phyloP scores from a whole-genome alignment of 2,329 filamentous ascomycete species.

The Monosporascus sp. region DNA sequence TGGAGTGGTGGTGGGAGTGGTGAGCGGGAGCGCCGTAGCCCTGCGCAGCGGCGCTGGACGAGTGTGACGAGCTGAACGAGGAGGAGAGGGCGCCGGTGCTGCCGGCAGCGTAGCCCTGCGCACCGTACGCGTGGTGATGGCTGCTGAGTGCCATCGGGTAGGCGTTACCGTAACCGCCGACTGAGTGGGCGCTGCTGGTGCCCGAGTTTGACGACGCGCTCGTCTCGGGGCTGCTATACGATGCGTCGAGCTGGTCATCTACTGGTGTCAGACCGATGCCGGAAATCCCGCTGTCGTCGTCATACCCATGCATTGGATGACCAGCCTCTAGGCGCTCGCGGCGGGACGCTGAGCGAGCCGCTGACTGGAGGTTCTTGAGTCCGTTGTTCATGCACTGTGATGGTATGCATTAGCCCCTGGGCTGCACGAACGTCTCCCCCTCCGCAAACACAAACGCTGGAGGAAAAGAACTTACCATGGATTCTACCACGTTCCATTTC shows the following conservation, averaged over 20 bases:
- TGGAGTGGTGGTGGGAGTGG: slow-evolving; percentile 25
- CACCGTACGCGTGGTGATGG: slow-evolving; percentile 22
- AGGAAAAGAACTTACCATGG: slow-evolving; percentile 43
- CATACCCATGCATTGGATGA: slow-evolving; percentile 42
- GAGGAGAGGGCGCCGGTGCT: slow-evolving; percentile 23
- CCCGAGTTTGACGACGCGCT: slow-evolving; percentile 39
- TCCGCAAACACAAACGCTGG: no score
- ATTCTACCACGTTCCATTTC: slow-evolving; percentile 68
- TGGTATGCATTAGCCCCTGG: no score
- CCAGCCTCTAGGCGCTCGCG: slow-evolving; percentile 56
- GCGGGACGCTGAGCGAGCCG: slow-evolving; percentile 59
- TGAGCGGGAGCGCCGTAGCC: slow-evolving; percentile 28
- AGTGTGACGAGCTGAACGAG: slow-evolving; percentile 51
- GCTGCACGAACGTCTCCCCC: no score
- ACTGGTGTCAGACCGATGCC: slow-evolving; percentile 53
- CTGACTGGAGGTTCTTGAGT: slow-evolving; percentile 72
- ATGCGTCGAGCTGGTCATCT: slow-evolving; percentile 50
- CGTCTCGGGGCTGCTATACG: slow-evolving; percentile 51
- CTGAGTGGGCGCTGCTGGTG: slow-evolving; percentile 19
- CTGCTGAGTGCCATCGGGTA: slow-evolving; percentile 23
- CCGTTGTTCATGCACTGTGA: slow-evolving; percentile 75
- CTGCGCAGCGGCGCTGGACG: slow-evolving; percentile 36
- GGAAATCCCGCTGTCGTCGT: slow-evolving; percentile 69
- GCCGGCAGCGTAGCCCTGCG: slow-evolving; percentile 16
- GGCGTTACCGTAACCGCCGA: slow-evolving; percentile 28